These are phyloP conservation scores for Aspergillus floridensis DNA, from an alignment of 2,329 filamentous ascomycete genomes.

Conservation along the genomic window DNA sequence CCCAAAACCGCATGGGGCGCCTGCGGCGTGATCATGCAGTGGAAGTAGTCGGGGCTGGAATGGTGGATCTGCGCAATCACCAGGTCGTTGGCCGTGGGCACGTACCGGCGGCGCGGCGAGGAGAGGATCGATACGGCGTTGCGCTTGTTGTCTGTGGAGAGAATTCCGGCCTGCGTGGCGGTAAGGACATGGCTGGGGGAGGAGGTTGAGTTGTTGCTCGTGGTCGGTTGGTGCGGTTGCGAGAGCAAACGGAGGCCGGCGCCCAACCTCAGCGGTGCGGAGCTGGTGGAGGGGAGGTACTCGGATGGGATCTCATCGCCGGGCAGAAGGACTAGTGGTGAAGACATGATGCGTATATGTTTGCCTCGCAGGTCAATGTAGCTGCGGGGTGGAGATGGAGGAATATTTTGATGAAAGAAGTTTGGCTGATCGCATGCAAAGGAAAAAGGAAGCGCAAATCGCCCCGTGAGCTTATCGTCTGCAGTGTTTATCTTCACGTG, in stretches of 20 bases:
- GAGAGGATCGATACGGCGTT: slow-evolving; percentile 38
- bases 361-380: not conserved
- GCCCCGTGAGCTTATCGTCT: slow-evolving; percentile 10
- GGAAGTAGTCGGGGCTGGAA: slow-evolving; percentile 72
- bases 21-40: slow-evolving; percentile 69
- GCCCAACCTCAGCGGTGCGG: slow-evolving; percentile 71
- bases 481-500: slow-evolving; percentile 30
- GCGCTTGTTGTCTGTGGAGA: slow-evolving; percentile 40
- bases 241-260: slow-evolving; percentile 80
- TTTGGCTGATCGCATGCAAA: not conserved
- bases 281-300: slow-evolving; percentile 65
- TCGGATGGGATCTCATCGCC: slow-evolving; percentile 70
- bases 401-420: not conserved
- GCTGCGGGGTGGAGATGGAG: not conserved
- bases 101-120: slow-evolving; percentile 60
- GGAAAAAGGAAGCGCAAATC: slow-evolving; percentile 11
- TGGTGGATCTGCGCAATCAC: slow-evolving; percentile 84
- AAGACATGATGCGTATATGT: slow-evolving; percentile 49
- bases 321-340: slow-evolving; percentile 70
- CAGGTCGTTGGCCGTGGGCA: slow-evolving; percentile 75
- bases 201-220: slow-evolving; percentile 51
- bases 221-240: slow-evolving; percentile 64
- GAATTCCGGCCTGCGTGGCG: slow-evolving; percentile 36
- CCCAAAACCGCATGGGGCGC: slow-evolving; percentile 67
- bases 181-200: slow-evolving; percentile 44